Conservation (phyloP, 164 flowering plant genomes). For the Protea cynaroides region DNA sequence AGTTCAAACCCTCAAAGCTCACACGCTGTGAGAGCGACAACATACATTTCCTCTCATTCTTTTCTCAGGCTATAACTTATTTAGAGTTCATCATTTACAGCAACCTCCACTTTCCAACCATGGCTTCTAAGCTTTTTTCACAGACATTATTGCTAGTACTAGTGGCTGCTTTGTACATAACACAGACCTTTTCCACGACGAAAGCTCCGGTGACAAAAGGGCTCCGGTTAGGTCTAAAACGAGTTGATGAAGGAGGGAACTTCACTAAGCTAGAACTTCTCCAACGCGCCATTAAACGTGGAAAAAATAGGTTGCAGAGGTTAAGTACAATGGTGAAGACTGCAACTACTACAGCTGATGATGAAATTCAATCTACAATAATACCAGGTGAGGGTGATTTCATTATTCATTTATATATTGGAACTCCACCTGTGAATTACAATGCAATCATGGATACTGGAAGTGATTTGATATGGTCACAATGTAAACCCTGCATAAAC, state of each 20-base stretch:
- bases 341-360: not conserved
- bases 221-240: conserved; percentile 41
- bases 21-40: too few relatives aligned
- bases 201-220: conserved; percentile 18
- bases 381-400: conserved; percentile 60
- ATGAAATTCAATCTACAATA: conserved; percentile 26
- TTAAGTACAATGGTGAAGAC: conserved; percentile 23
- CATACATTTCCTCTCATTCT: too few relatives aligned
- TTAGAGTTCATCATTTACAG: too few relatives aligned
- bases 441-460: conserved; percentile 80
- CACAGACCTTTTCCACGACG: conserved; percentile 19
- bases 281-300: conserved; percentile 52
- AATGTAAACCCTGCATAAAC: conserved; percentile 65
- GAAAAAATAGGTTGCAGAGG: conserved; percentile 35
- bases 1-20: too few relatives aligned
- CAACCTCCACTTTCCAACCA: not conserved
- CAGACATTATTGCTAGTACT: not conserved
- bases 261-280: conserved; percentile 48
- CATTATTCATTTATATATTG: conserved; percentile 56
- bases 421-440: conserved; percentile 56
- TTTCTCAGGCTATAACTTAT: too few relatives aligned
- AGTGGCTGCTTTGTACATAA: not conserved
- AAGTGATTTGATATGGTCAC: conserved; percentile 90
- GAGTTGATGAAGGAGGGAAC: conserved; percentile 55
- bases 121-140: conserved; percentile 2